Evolutionary conservation across 2,329 filamentous ascomycete species (phyloP), one percentile per base, ranked within the genome.

Genomic region (Escovopsis sp.): DNA sequence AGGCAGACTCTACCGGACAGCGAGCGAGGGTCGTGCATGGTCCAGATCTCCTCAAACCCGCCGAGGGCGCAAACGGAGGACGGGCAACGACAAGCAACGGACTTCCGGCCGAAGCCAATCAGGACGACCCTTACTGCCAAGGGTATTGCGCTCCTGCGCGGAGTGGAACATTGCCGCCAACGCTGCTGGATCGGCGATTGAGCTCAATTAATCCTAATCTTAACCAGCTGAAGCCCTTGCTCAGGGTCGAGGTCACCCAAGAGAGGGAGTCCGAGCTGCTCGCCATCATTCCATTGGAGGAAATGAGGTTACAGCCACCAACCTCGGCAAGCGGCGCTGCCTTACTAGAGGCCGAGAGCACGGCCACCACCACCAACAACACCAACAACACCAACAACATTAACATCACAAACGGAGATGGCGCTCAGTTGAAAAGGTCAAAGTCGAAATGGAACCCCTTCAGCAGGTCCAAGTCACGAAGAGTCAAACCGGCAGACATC

Each of bases 361-460:
- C 12, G 34, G 18, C 12, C 34, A 36, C 12, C 23, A 18, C n/a
- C 10, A 36, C n/a, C 12, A 36, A 2, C 34, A 36, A n/a, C 10
- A 15, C 11, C 12, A 36, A 47, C 43, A 44, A 44, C 49, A 30
- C 46, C 44, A 42, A 45, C 12, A 49, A 52, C 19, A 52, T 53
- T 28, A 40, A 43, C 8, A 38, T 48, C 28, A 39, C 49, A 39
- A 32, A 32, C 28, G 28, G 28, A 32, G 28, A 32, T 9, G 28
- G 28, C 28, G 11, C 28, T 4, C 28, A 32, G 28, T 11, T 32
- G 28, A 32, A 32, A 11, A 68, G 64, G 49, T 63, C 67, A 36
- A 77, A 72, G 57, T 62, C 67, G 2, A 68, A 70, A 58, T 75
- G 75, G 64, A 77, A 71, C 43, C 53, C 80, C n/a, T 75, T 81